Conservation (phyloP, 2,329 filamentous ascomycete species). For the Colletotrichum tamarilloi region DNA sequence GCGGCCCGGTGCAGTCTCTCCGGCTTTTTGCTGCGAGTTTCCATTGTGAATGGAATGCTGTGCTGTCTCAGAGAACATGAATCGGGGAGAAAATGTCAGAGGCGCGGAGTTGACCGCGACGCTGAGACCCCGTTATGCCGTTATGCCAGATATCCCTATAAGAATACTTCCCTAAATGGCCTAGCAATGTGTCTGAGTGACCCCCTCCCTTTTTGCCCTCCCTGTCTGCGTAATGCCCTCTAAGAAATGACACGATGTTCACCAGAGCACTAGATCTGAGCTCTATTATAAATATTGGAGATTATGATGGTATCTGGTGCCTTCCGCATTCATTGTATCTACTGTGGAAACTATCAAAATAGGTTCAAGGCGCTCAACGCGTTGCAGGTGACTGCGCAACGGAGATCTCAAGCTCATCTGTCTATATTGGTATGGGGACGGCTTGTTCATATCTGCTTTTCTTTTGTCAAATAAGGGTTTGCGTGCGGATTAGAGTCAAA, state of each 20-base stretch:
- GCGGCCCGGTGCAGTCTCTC: not conserved
- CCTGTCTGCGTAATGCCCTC: not conserved
- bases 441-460: too few relatives aligned
- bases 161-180: not conserved
- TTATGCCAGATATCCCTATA: not conserved
- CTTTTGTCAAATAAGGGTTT: too few relatives aligned
- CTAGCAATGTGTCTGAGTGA: not conserved
- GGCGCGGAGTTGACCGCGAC: not conserved
- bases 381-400: too few relatives aligned
- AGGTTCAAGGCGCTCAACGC: not conserved
- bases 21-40: not conserved
- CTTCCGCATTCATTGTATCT: not conserved
- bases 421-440: too few relatives aligned
- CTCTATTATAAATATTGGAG: not conserved
- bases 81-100: too few relatives aligned
- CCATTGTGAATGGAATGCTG: not conserved
- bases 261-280: not conserved
- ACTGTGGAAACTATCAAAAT: not conserved
- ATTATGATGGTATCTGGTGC: not conserved
- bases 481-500: too few relatives aligned
- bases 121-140: not conserved
- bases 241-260: not conserved
- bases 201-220: not conserved
- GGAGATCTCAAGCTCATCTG: too few relatives aligned
- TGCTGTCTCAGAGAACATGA: not conserved